A percentile compares a stretch with the other conserved stretches of the same genome.
Evolutionary conservation across 2,329 filamentous ascomycete genomes (phyloP).

Genomic region (Aureobasidium sp.): DNA sequence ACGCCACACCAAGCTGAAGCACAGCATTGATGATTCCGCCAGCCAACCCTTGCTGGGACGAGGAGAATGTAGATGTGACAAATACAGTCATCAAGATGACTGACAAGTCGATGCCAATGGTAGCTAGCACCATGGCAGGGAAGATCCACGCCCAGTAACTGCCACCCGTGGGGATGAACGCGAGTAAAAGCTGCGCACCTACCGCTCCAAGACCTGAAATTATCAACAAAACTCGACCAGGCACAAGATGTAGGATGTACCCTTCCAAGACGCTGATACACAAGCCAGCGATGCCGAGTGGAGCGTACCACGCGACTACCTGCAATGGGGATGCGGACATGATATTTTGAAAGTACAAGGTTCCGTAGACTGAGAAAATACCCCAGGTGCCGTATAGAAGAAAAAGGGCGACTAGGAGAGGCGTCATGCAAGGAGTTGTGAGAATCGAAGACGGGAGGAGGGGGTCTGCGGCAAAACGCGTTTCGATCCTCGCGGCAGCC

Average conservation of each 20-base stretch:
- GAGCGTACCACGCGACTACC: constrained; percentile 74
- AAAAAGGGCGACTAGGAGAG: constrained; percentile 66
- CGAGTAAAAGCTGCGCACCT: constrained; percentile 67
- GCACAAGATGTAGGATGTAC: constrained; percentile 71
- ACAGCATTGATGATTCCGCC: constrained; percentile 77
- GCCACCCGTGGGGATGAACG: constrained; percentile 60
- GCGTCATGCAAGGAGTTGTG: constrained; percentile 72
- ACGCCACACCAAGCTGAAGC: constrained; percentile 75
- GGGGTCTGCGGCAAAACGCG: constrained; percentile 74
- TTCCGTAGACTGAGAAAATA: constrained; percentile 75
- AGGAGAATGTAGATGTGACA: constrained; percentile 74
- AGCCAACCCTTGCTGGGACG: constrained; percentile 73
- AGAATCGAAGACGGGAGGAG: constrained; percentile 78
- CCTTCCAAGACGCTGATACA: constrained; percentile 70
- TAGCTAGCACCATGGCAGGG: constrained; percentile 73
- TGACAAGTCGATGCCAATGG: constrained; percentile 78
- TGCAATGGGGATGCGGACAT: constrained; percentile 67
- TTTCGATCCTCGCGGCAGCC: constrained; percentile 74
- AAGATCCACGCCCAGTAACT: constrained; percentile 81
- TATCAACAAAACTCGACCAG: constrained; percentile 68
- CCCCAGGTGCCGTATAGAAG: constrained; percentile 75
- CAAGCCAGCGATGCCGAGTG: constrained; percentile 73
- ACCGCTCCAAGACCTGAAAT: constrained; percentile 69
- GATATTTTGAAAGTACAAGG: constrained; percentile 70
- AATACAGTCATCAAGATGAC: constrained; percentile 83